Percentiles rank a stretch among this genome's conserved stretches.
Conservation (phyloP, 1,139 yeast species). For the Sugiyamaella japonica region DNA sequence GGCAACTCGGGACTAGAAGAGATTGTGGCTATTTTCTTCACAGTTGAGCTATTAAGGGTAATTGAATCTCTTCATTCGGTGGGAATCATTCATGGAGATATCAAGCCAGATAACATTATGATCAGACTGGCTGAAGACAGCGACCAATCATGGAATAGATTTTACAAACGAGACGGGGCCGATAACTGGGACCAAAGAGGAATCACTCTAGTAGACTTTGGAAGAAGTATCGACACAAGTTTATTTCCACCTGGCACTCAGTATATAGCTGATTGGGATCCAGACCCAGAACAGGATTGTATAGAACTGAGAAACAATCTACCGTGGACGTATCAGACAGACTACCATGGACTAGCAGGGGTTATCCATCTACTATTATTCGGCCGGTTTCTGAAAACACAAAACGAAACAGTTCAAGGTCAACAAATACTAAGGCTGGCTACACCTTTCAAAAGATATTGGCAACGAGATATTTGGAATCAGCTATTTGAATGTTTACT, state of each 20-base stretch:
- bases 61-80: conserved; percentile 63
- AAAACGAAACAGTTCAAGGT: conserved; percentile 28
- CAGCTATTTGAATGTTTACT: conserved; percentile 63
- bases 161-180: conserved; percentile 39
- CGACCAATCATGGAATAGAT: conserved; percentile 29
- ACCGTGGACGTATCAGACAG: conserved; percentile 81
- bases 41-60: conserved; percentile 60
- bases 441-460: conserved; percentile 63
- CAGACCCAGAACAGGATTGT: conserved; percentile 71
- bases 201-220: conserved; percentile 75
- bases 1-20: conserved; percentile 54
- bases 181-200: conserved; percentile 58
- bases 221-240: conserved; percentile 72
- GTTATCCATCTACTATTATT: conserved; percentile 71
- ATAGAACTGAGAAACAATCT: conserved; percentile 62
- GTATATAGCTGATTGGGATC: conserved; percentile 62
- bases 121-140: conserved; percentile 46
- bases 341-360: conserved; percentile 81
- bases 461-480: conserved; percentile 76
- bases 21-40: conserved; percentile 58
- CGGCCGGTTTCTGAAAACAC: conserved; percentile 53
- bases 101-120: conserved; percentile 89
- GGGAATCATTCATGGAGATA: conserved; percentile 79
- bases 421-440: conserved; percentile 41
- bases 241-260: conserved; percentile 51